Evolutionary conservation across 805 yeast species (phyloP).

Genomic region (Gaillardinia entomophila): DNA sequence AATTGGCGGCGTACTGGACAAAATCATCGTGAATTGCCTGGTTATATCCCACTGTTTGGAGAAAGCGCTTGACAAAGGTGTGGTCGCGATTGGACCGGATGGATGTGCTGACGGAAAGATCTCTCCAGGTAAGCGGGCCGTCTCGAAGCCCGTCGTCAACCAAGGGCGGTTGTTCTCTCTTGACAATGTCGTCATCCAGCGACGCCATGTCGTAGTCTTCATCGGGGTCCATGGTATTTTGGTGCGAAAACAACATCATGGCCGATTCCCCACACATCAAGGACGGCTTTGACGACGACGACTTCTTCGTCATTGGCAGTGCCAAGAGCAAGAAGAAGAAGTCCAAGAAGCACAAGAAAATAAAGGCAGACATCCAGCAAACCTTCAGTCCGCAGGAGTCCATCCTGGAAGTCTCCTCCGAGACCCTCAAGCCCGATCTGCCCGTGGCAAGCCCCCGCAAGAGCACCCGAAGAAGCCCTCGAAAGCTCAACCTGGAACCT

Average conservation of each 20-base stretch:
- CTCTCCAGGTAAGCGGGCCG: no score
- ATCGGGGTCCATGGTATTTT: neutral
- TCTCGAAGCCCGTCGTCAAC: no score
- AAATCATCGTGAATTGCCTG: constrained; percentile 36
- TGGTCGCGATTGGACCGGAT: constrained; percentile 8
- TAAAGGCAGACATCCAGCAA: constrained; percentile 1
- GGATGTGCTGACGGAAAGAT: neutral
- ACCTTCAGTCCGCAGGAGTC: no score
- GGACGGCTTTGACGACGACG: constrained; percentile 12
- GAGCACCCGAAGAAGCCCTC: constrained; percentile 1
- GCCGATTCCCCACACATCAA: neutral
- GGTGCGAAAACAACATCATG: neutral
- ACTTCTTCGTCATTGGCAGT: constrained; percentile 21
- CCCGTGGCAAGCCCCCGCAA: neutral
- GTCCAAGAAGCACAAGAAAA: constrained; percentile 5
- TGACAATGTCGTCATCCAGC: no score
- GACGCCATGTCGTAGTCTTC: no score
- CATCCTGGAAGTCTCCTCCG: no score
- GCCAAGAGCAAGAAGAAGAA: constrained; percentile 9
- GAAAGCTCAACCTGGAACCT: constrained; percentile 1
- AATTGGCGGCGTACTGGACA: constrained; percentile 40
- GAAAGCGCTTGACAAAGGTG: constrained; percentile 26
- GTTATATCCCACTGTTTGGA: constrained; percentile 45
- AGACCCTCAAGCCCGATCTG: neutral
- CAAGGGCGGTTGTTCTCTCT: no score